phyloP scores from a whole-genome alignment of 1,284 basidiomycete genomes.

The Paramarasmius palmivorus region DNA sequence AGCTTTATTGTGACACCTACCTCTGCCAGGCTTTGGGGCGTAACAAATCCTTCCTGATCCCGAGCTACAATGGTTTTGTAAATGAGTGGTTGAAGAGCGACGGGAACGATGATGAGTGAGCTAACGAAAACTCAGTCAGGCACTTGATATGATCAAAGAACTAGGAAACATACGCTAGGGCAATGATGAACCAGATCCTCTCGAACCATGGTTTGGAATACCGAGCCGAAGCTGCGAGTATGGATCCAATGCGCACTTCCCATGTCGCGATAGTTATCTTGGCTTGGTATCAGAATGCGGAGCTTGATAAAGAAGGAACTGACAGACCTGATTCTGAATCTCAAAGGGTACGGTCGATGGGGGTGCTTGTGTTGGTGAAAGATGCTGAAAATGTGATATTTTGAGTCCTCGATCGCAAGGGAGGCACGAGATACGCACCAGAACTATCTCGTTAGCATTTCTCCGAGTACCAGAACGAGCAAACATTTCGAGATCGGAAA shows the following conservation, averaged over 20 bases:
- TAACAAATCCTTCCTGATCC: slow-evolving; percentile 9
- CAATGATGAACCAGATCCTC: slow-evolving; percentile 39
- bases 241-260: slow-evolving; percentile 40
- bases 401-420: neutral
- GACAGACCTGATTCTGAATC: slow-evolving; percentile 29
- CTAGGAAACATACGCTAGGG: slow-evolving; percentile 37
- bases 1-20: neutral
- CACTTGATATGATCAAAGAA: neutral
- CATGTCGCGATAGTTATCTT: slow-evolving; percentile 49
- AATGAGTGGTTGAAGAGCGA: slow-evolving; percentile 38
- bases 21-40: neutral
- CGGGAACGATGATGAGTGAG: slow-evolving; percentile 31
- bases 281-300: neutral
- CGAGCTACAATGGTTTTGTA: slow-evolving; percentile 24
- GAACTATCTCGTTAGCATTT: slow-evolving; percentile 21
- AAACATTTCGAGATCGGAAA: neutral
- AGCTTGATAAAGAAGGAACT: neutral
- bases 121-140: slow-evolving; percentile 7
- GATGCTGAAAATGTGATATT: slow-evolving; percentile 25
- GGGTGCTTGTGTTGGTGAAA: slow-evolving; percentile 28
- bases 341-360: slow-evolving; percentile 35
- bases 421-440: slow-evolving; percentile 30
- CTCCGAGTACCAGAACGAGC: slow-evolving; percentile 14
- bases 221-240: slow-evolving; percentile 38
- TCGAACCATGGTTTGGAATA: slow-evolving; percentile 51